Evolutionary conservation across 2,329 filamentous ascomycete species (phyloP), one percentile per base, ranked within the genome.

Genomic region (Purpureocillium lavendulum): DNA sequence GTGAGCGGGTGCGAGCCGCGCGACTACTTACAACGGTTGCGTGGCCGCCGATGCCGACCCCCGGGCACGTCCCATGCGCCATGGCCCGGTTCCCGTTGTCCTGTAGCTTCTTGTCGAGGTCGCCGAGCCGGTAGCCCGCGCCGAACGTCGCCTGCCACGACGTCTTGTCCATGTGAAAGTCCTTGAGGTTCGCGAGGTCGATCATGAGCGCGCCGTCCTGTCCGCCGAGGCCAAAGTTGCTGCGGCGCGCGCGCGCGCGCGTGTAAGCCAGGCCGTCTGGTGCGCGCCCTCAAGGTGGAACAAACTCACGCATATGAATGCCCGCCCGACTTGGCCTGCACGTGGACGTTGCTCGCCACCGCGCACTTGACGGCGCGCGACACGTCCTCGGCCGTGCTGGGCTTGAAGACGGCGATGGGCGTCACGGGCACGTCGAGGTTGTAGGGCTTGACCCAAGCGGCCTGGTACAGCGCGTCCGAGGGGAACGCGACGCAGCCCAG

Each of bases 311-410:
- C 77, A 45, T 79, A 84, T 0, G 76, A 82, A 49, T 83, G 80
- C 0, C 80, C 80, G 4, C 79, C 80, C 2, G 75, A 78, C 46
- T 69, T 74, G 16, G 79, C 71, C 51, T 82, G 77, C 0, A 82
- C 75, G 46, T 73, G 71, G 38, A 74, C 56, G 6, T 60, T 59
- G 41, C 64, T 60, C 17, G 66, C 45, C 2, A 53, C 61, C 5
- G 77, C 79, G 50, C 78, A 82, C 37, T 71, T 68, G 30, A 83
- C 66, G 12, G 76, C 71, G 15, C 60, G 68, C 2, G 75, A 66
- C 2, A 82, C 70, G 40, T 82, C 73, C 16, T 70, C 55, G 10
- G 67, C 61, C 0, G 60, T 73, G 5, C 61, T 57, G 1, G 78
- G 78, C 7, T 74, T 62, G 3, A 78, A 67, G 14, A 82, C 73